Conservation (phyloP, 257 asterid species). For the Ophiorrhiza pumila region DNA sequence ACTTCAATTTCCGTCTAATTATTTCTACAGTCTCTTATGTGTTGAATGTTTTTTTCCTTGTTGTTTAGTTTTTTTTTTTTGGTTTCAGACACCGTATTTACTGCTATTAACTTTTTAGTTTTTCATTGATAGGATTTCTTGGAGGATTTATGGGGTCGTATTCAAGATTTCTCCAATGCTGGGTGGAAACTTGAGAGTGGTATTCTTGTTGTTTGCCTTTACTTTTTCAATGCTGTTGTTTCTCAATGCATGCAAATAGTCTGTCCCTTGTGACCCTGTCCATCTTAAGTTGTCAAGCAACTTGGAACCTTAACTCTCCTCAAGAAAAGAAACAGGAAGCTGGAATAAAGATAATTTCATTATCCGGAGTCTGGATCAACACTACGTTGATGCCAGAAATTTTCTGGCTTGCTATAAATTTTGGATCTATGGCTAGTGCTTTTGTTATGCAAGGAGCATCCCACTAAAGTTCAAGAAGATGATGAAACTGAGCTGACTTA, state of each 20-base stretch:
- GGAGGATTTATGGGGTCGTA: constrained; percentile 87
- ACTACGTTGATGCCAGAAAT: background rate
- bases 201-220: constrained; percentile 27
- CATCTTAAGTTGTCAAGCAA: background rate
- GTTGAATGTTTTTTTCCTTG: background rate
- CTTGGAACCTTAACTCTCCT: background rate
- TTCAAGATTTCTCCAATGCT: constrained; percentile 84
- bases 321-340: background rate
- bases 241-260: background rate
- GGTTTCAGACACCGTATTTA: background rate
- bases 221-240: constrained; percentile 11
- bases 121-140: constrained; percentile 63
- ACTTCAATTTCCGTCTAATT: background rate
- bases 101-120: constrained; percentile 12
- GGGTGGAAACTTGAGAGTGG: constrained; percentile 98
- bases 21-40: background rate
- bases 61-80: constrained; percentile 7
- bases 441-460: background rate
- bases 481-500: background rate
- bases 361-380: background rate
- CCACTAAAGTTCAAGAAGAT: background rate
- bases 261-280: background rate
- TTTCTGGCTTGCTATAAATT: background rate
- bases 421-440: background rate
- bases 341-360: background rate